phyloP scores from a whole-genome alignment of 139 green algal genomes.

The Picochlorum sp. region DNA sequence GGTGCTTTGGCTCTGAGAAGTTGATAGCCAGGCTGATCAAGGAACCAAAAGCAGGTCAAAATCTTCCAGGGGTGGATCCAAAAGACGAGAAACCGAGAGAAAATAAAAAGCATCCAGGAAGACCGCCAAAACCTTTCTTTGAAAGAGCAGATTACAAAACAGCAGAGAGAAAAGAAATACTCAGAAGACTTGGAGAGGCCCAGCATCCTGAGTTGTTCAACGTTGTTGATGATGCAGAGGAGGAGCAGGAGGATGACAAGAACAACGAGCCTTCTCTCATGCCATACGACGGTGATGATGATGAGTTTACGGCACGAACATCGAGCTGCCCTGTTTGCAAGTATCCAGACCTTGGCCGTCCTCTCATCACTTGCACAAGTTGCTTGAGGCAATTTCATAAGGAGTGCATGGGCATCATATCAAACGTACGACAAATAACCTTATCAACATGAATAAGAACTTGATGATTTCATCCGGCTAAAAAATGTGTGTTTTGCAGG shows the following conservation, averaged over 20 bases:
- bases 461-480: not conserved
- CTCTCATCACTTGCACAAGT: slow-evolving; percentile 30
- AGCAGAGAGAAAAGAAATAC: slow-evolving; percentile 11
- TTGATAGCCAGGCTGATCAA: slow-evolving; percentile 9
- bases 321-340: slow-evolving; percentile 32
- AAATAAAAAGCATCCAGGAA: not conserved
- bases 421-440: slow-evolving; percentile 12
- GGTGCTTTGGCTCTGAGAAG: slow-evolving; percentile 10
- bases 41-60: not conserved
- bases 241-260: not conserved
- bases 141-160: slow-evolving; percentile 15
- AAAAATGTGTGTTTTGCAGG: not conserved
- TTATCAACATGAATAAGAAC: too few relatives aligned
- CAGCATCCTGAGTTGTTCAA: not conserved
- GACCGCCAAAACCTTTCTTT: slow-evolving; percentile 17
- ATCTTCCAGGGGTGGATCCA: not conserved
- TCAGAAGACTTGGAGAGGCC: slow-evolving; percentile 1
- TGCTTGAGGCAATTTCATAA: slow-evolving; percentile 43
- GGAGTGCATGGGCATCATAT: slow-evolving; percentile 30
- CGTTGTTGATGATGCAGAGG: slow-evolving; percentile 1
- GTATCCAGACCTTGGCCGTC: slow-evolving; percentile 25
- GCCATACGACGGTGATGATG: not conserved
- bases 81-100: not conserved
- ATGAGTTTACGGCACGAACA: not conserved
- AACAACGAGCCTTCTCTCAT: not conserved